Base-by-base conservation (phyloP, 2,329 filamentous ascomycete species). In the Macrophomina phaseolina region DNA sequence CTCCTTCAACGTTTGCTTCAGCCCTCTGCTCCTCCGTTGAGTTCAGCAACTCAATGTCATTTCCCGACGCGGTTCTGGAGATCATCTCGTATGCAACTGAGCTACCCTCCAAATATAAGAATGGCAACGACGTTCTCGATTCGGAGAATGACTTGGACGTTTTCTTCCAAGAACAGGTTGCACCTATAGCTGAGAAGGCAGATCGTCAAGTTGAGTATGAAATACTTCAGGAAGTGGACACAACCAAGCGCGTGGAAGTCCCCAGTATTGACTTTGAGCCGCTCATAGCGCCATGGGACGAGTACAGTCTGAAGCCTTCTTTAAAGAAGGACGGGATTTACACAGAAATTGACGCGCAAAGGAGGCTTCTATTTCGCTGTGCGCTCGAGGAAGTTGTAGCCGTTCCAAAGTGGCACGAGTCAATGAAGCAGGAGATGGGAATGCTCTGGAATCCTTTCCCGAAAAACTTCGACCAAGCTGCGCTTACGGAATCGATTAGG, bases 391-490 rank as follows among this genome's bases (percentile, higher is more conserved):
- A 77, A 30, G 67, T 77, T 34, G 76, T 68, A 53, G 52, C 71
- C 23, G 70, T 72, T 42, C 68, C 67, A 11, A 73, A 72, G 5
- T 86, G 84, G 84, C 74, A 72, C 67, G 79, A 78, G 4, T 67
- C 79, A 4, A 76, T 76, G 5, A 77, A 75, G 55, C 68, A 81
- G 4, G 78, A 84, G 40, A 72, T 76, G 34, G 73, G 76, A 3
- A 69, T 87, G 11, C 75, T 70, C 4, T 87, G 84, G 84, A 74
- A 68, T 32, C 82, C 84, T 3, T 85, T 87, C 64, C 76, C 79
- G 2, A 72, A 73, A 3, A 76, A 79, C n/a, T 70, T 81, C 1
- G 78, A 72, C 3, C 76, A 77, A 6, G 67, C 80, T 12, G 75
- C 73, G 9, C 69, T 78, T 0, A 76, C 81, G 14, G 79, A 81